Evolutionary conservation across 140 eudicot genomes (phyloP).

Genomic region (Oenanthe javanica): DNA sequence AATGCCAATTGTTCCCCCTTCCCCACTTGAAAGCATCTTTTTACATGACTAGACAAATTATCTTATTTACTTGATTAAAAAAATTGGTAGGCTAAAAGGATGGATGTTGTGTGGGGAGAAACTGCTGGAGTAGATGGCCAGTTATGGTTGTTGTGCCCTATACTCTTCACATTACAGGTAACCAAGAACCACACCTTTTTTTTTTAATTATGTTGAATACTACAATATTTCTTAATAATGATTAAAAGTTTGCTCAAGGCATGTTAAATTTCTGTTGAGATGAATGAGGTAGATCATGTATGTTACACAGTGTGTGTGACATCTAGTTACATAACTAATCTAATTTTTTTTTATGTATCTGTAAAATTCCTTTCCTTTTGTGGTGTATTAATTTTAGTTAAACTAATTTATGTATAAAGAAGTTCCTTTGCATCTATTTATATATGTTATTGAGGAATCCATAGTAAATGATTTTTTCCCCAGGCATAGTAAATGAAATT

Average conservation of each 20-base stretch:
- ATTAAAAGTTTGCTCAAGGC: neutral
- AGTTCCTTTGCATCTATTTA: neutral
- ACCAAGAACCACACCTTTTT: neutral
- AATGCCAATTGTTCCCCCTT: neutral
- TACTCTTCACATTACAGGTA: conserved; percentile 74
- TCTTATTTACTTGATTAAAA: neutral
- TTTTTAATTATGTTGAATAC: neutral
- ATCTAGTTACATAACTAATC: neutral
- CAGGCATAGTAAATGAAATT: neutral
- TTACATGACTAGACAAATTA: neutral
- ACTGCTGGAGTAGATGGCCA: conserved; percentile 99
- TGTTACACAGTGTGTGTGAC: neutral
- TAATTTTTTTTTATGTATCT: neutral
- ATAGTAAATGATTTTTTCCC: too few relatives aligned
- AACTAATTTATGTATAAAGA: neutral
- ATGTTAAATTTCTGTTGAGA: neutral
- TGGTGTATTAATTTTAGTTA: neutral
- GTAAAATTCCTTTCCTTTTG: too few relatives aligned
- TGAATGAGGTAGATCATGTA: neutral
- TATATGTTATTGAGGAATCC: neutral
- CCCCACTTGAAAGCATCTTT: neutral
- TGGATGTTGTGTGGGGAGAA: conserved; percentile 99
- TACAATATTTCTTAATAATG: neutral
- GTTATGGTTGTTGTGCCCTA: conserved; percentile 65
- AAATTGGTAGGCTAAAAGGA: conserved; percentile 71